Base-by-base conservation (phyloP, 2,329 filamentous ascomycete species). In the Pleomassaria siparia region DNA sequence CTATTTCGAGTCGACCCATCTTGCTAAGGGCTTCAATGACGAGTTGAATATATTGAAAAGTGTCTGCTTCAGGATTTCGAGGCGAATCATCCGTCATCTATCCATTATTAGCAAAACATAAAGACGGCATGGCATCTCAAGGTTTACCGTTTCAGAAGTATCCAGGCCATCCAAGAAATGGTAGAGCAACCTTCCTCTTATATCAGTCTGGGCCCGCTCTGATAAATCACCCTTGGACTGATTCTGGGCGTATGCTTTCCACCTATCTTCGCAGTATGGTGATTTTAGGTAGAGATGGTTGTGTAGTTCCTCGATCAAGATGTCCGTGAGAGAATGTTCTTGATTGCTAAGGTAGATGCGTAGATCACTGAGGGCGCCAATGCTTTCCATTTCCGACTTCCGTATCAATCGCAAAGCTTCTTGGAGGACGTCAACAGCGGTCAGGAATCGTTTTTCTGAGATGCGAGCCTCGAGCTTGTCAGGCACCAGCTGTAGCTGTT, bases 241-340 rank as follows among this genome's bases (percentile, higher is more conserved):
- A 29, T 80, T 81, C 59, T 86, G 87, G 29, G 86, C 80, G 50
- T 95, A 83, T 49, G 81, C 82, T 71, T 95, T 95, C 94, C 94
- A 99, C 57, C 94, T 81, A 67, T 96, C 90, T 66, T 96, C 91
- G 66, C 92, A 97, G 67, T 99, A 99, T 0, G 92, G 94, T 3
- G 92, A 97, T 69, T 97, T 97, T 30, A 99, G 83, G 66, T 99
- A 99, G 3, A 99, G 79, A 72, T 99, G 94, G 67, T 95, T 94
- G 67, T 99, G 94, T 26, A 99, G 78, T 71, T 99, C 94, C 68
- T 99, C 94, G n/a, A 97, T 85, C 46, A 99, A 71, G 44, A 97
- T 97, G 64, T 99, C 94, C 64, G 92, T 92, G 54, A 99, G 75
- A 0, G 89, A 85, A 22, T 87, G 88, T 73, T 99, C 94, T 67